These are phyloP conservation scores for Penicillium angulare DNA, from an alignment of 495 filamentous ascomycete species.

Conservation along the genomic window DNA sequence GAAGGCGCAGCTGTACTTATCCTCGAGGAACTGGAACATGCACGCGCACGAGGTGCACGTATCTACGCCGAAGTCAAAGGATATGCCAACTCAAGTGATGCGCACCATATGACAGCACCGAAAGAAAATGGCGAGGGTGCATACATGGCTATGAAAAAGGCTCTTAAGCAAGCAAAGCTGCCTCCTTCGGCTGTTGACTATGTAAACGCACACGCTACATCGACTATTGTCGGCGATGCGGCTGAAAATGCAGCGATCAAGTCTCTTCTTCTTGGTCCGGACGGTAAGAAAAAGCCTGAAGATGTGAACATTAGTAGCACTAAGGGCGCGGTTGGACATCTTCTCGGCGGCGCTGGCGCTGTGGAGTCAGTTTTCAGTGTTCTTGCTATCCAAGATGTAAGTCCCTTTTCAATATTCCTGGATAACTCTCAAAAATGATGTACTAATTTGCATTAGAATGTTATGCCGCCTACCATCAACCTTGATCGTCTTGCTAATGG, in stretches of 20 bases:
- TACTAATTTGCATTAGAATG: conserved; percentile 50
- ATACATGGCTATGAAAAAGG: conserved; percentile 77
- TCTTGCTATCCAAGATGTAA: conserved; percentile 71
- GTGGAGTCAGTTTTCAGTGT: conserved; percentile 85
- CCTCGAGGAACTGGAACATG: conserved; percentile 89
- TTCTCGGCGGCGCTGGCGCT: conserved; percentile 86
- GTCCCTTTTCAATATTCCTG: conserved; percentile 26
- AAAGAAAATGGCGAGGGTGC: conserved; percentile 78
- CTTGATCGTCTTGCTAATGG: conserved; percentile 64
- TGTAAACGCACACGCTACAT: conserved; percentile 93
- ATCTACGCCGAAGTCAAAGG: conserved; percentile 91
- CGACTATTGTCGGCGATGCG: conserved; percentile 77
- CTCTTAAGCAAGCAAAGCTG: conserved; percentile 69
- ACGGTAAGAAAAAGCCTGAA: conserved; percentile 57
- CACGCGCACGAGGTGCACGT: conserved; percentile 68
- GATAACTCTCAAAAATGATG: conserved; percentile 26
- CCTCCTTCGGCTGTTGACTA: conserved; percentile 76
- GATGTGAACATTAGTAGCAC: conserved; percentile 86
- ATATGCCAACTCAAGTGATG: conserved; percentile 85
- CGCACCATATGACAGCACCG: conserved; percentile 89
- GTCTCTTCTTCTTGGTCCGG: conserved; percentile 67
- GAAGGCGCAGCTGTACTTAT: conserved; percentile 88
- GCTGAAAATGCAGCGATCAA: conserved; percentile 88
- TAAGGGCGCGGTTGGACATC: conserved; percentile 89
- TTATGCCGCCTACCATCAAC: conserved; percentile 86